Evolutionary conservation across 495 filamentous ascomycete species (phyloP), one percentile per base, ranked within the genome.

Genomic region (Lophium mytilinum): DNA sequence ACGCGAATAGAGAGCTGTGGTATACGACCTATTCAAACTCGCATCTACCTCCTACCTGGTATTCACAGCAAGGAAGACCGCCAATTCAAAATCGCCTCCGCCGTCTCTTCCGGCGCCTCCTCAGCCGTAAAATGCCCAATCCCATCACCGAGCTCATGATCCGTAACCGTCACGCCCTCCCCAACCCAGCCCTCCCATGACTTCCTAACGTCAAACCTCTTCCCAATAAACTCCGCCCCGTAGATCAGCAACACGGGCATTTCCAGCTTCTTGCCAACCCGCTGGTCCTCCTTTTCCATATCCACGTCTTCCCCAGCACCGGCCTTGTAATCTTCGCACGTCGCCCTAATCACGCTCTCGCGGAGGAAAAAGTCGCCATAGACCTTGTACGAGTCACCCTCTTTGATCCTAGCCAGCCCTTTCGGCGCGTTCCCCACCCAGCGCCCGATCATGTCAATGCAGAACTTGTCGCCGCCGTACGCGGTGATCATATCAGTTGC

Each of bases 81-180:
- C 43, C 21, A 63, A 15, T 19, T 47, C 0, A 8, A 18, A 12
- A 78, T 52, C n/a, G 57, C 58, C 35, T 68, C 57, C 18, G 69
- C 64, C 10, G 68, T 67, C 48, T 68, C 65, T 39, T 75, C 69
- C 14, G 72, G 70, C n/a, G 64, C 72, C 66, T 80, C 76, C 64
- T 80, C 78, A 6, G 74, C 71, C 18, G 76, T 43, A 63, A 75
- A 81, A 71, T 82, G 78, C 9, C 79, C 78, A 35, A 70, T 68
- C 0, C 71, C 75, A 52, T 73, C 65, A 9, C 59, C 69, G 41
- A 80, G 49, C 6, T 58, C 68, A 14, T 58, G 51, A 10, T 53
- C 52, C 55, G 54, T 56, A 52, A 75, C 62, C 39, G 57, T 41
- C 41, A 50, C 55, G 17, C 69, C 64, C 30, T 68, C 56, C 34